Base-by-base conservation (phyloP, 441 rosid genomes). In the Erysimum cheiri region DNA sequence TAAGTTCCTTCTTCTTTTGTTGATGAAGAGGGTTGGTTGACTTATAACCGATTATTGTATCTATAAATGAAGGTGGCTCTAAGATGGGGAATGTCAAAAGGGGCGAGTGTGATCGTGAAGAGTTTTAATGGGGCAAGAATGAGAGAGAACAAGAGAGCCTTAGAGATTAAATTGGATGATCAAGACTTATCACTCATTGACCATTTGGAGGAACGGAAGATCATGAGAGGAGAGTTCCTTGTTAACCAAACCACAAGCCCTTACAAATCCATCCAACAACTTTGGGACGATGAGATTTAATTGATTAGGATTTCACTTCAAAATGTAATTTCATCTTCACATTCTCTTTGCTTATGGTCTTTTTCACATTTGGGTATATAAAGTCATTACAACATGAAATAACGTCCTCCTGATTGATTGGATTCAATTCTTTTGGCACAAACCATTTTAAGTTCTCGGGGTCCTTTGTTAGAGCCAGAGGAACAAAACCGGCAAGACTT, bases 271-370 rank as follows among this genome's bases (percentile, higher is more conserved):
- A 44, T 93, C 46, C 56, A 85, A 62, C 84, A 89, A 29, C 88
- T 89, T 19, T 91, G 97, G 97, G 98, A 93, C 41, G 71, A 79
- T 60, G 98, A 88, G 59, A 91, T 91, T 48, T 87, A 73, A 54
- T 1, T 54, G 17, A 39, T 40, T 62, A 67, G 73, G 44, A 12
- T 32, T 59, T 35, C 63, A 32, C 6, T 15, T 5, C 22, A 73
- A 67, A 53, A 60, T 67, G 69, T 74, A 67, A 57, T 67, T 74
- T 52, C 50, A 53, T 36, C 63, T 52, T 68, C 55, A 14, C 39
- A 36, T 44, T 17, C 5, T 60, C 44, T 60, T 61, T 67, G 64
- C 36, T 28, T 61, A 28, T 60, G 37, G 33, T 47, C 13, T 36
- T 36, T 6, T 60, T 54, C 57, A 36, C 36, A 53, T 53, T 22